Base-by-base conservation (phyloP, 2,329 filamentous ascomycete genomes). In the Zasmidium citrigriseum region DNA sequence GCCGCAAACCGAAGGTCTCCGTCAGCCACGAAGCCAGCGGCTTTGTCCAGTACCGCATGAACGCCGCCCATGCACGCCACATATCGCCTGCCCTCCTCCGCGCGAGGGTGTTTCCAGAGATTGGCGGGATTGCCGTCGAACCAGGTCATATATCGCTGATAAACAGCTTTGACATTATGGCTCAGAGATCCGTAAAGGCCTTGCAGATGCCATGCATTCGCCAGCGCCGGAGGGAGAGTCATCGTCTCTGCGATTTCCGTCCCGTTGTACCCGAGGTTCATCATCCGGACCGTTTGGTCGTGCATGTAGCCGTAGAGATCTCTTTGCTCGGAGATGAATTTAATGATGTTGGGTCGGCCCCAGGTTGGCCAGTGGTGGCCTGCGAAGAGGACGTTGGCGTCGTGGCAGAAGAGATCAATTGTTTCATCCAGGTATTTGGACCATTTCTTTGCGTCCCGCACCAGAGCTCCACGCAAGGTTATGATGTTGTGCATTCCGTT, bases 51-150 rank as follows among this genome's bases (percentile, higher is more conserved):
- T 12, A 45, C 48, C n/a, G 24, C 49, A 7, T 52, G 34, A 3
- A 27, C 18, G 20, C 57, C 52, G 16, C 57, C 57, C 46, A 55
- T 52, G 25, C 34, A 52, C 7, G 50, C 25, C 5, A 55, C 46
- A n/a, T 55, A 59, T 3, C 57, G 46, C 11, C 41, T 47, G 3
- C 34, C 46, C 23, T 55, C 34, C 46, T 55, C 52, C 12, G 24
- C 16, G 1, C 46, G 57, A 21, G 57, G 21, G 25, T 55, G 57
- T 38, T 51, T 51, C 57, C 57, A 59, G 7, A 55, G 52, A 46
- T 55, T 46, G 5, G 52, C 52, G 2, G 57, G 46, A 18, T 55
- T 55, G 34, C 57, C 57, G 41, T 59, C 57, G 41, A 59, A 59
- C 57, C 52, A 59, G 2, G 46, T 51, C 47, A 55, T 55, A 27